Evolutionary conservation across 164 flowering plant genomes (phyloP).

Genomic region (Annona squamosa): DNA sequence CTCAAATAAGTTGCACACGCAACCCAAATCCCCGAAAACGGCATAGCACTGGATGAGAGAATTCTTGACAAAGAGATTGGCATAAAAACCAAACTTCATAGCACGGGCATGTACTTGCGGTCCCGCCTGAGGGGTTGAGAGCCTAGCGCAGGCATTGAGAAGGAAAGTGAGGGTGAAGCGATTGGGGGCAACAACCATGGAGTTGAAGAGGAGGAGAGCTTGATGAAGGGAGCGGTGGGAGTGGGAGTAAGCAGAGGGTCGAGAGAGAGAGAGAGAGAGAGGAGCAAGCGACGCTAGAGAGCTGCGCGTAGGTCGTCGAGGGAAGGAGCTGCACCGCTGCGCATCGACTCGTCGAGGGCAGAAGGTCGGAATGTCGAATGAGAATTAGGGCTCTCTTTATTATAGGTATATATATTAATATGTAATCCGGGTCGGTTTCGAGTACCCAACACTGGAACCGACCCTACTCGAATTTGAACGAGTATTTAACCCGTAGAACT

Average conservation of each 20-base stretch:
- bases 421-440: too few relatives aligned
- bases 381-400: too few relatives aligned
- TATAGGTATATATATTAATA: too few relatives aligned
- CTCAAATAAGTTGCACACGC: conserved; percentile 45
- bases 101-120: conserved; percentile 28
- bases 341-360: too few relatives aligned
- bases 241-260: conserved; percentile 18
- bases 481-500: too few relatives aligned
- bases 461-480: too few relatives aligned
- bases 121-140: conserved; percentile 17
- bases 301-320: too few relatives aligned
- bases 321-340: too few relatives aligned
- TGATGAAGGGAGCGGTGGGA: conserved; percentile 9
- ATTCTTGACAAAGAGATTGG: conserved; percentile 54
- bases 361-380: too few relatives aligned
- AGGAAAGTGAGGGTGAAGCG: conserved; percentile 64
- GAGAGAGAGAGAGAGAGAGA: too few relatives aligned
- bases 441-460: too few relatives aligned
- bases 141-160: conserved; percentile 35
- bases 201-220: conserved; percentile 29
- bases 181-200: conserved; percentile 43
- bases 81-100: conserved; percentile 44
- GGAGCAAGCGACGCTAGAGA: too few relatives aligned
- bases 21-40: conserved; percentile 25
- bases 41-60: conserved; percentile 49